A percentile compares a stretch with the other conserved stretches of the same genome.
Evolutionary conservation across 1,139 yeast genomes (phyloP).

Genomic region (Protomyces lactucae-debilis): DNA sequence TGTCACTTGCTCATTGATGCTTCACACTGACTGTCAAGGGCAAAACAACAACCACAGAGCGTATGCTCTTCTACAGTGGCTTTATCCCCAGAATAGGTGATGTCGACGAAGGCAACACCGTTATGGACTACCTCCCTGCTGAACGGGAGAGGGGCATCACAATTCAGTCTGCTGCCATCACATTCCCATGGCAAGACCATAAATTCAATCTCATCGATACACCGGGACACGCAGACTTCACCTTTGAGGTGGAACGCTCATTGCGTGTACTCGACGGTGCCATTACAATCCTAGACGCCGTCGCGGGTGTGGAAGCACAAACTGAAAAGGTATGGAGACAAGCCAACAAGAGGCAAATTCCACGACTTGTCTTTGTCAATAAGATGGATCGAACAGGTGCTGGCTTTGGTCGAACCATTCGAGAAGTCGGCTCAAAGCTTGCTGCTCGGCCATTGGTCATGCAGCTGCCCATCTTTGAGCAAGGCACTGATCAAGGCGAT

Average conservation of each 20-base stretch:
- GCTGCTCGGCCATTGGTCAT: conserved; percentile 68
- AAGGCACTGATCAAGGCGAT: conserved; percentile 39
- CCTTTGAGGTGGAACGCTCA: conserved; percentile 87
- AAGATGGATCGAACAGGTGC: conserved; percentile 98
- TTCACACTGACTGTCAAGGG: conserved; percentile 50
- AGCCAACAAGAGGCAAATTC: conserved; percentile 60
- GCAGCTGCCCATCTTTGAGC: conserved; percentile 66
- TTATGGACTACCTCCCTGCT: conserved; percentile 84
- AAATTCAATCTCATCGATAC: conserved; percentile 87
- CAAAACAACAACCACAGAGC: conserved; percentile 81
- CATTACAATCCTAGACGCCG: conserved; percentile 86
- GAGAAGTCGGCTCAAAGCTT: conserved; percentile 73
- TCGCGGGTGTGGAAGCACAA: conserved; percentile 97
- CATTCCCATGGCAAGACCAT: conserved; percentile 76
- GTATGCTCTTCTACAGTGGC: conserved; percentile 87
- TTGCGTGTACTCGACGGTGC: conserved; percentile 90
- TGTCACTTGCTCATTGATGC: not conserved
- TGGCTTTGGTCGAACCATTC: conserved; percentile 83
- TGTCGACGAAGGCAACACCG: conserved; percentile 96
- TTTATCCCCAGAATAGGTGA: conserved; percentile 73
- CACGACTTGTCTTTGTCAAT: conserved; percentile 74
- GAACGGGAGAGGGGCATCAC: conserved; percentile 94
- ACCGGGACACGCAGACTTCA: conserved; percentile 98
- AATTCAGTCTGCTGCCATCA: conserved; percentile 92
- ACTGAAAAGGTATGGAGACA: conserved; percentile 97